phyloP scores from a whole-genome alignment of 352 stramenopile species.

The Pythium myriotylum region DNA sequence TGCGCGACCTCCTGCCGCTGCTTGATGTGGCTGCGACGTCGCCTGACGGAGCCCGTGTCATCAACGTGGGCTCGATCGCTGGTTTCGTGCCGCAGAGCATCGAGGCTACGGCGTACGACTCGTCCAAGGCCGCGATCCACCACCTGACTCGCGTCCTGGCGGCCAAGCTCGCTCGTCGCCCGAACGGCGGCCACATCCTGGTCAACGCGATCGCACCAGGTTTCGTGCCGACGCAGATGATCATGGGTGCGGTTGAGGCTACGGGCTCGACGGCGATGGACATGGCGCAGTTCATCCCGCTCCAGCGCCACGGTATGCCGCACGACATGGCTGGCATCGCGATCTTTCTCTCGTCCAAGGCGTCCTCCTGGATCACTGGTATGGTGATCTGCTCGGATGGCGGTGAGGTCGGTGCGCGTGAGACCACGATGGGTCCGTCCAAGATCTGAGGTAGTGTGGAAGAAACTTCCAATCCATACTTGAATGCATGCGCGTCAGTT shows the following conservation, averaged over 20 bases:
- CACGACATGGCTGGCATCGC: constrained; percentile 93
- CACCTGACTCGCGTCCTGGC: constrained; percentile 93
- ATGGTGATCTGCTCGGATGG: constrained; percentile 92
- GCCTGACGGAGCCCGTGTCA: constrained; percentile 54
- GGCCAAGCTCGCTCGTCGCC: constrained; percentile 83
- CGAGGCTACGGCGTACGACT: constrained; percentile 93
- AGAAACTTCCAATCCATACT: no score
- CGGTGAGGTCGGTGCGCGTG: constrained; percentile 59
- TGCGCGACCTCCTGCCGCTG: constrained; percentile 87
- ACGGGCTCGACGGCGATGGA: constrained; percentile 49
- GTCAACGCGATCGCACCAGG: constrained; percentile 95
- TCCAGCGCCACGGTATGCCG: constrained; percentile 79
- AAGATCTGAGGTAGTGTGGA: no score
- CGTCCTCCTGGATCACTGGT: constrained; percentile 91
- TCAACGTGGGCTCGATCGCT: constrained; percentile 76
- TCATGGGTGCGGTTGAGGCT: constrained; percentile 58
- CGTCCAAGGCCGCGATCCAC: constrained; percentile 94
- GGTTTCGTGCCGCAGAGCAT: constrained; percentile 87
- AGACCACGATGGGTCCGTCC: constrained; percentile 41
- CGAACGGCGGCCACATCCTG: constrained; percentile 89
- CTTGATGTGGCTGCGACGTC: constrained; percentile 70
- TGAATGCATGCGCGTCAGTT: no score
- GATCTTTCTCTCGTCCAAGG: constrained; percentile 91
- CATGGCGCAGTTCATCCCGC: constrained; percentile 74
- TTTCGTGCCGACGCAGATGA: constrained; percentile 93